Evolutionary conservation across 805 yeast genomes (phyloP).

Genomic region (Allodekkera sacchari): DNA sequence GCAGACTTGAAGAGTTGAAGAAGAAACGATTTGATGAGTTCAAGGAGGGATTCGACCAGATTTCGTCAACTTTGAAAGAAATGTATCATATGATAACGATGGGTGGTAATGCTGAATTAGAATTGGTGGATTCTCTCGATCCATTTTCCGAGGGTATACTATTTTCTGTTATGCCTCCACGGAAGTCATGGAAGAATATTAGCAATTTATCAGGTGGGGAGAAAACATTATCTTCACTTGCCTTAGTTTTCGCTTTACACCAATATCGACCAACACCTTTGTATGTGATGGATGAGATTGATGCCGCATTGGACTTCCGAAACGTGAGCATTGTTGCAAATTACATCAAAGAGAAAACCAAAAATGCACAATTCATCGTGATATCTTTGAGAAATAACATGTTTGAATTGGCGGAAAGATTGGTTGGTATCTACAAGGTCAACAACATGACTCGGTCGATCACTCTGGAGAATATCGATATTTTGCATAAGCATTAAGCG

Average conservation of each 20-base stretch:
- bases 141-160: slow-evolving; percentile 97
- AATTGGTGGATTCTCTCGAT: slow-evolving; percentile 88
- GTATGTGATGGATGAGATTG: slow-evolving; percentile 96
- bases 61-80: slow-evolving; percentile 82
- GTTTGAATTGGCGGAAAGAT: slow-evolving; percentile 92
- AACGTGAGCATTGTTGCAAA: slow-evolving; percentile 97
- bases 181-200: slow-evolving; percentile 94
- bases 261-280: slow-evolving; percentile 98
- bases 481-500: too few species aligned
- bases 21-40: slow-evolving; percentile 77
- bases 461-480: slow-evolving; percentile 60
- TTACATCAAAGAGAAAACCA: slow-evolving; percentile 90
- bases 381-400: slow-evolving; percentile 92
- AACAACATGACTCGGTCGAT: slow-evolving; percentile 85
- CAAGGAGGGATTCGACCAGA: slow-evolving; percentile 84
- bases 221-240: slow-evolving; percentile 88
- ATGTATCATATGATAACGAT: slow-evolving; percentile 98
- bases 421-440: slow-evolving; percentile 93
- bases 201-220: slow-evolving; percentile 97
- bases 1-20: slow-evolving; percentile 58
- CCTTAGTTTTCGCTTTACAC: slow-evolving; percentile 82
- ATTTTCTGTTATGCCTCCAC: slow-evolving; percentile 98
- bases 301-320: slow-evolving; percentile 95
- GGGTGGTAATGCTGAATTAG: slow-evolving; percentile 99
- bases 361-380: slow-evolving; percentile 93